Base-by-base conservation (phyloP, 2,329 filamentous ascomycete species). In the Anthostomella pinea region DNA sequence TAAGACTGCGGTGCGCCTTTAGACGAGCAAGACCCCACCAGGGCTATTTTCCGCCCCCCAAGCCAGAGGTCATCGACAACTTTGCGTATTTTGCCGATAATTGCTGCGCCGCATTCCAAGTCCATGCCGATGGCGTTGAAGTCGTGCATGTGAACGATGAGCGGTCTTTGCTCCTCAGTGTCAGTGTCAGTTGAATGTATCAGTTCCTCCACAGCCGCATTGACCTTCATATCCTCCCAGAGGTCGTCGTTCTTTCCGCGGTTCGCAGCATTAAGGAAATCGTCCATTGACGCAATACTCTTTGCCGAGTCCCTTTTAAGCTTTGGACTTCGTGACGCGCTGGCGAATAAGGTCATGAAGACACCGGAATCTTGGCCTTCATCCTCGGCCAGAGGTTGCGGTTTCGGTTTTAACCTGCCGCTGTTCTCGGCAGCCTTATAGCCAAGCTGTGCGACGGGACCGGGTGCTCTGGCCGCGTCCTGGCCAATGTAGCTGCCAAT, bases 61-160 rank as follows among this genome's bases (percentile, higher is more conserved):
- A 75, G 72, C 70, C 90, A 85, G 39, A 83, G 74, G 41, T 77
- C 75, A 51, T 90, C 83, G 17, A 95, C 78, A 6, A 85, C 70
- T 30, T 77, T 74, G 35, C 86, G 80, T 9, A 98, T 66, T 40
- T 83, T 79, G 25, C 72, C 67, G 6, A 96, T 65, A 20, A 97
- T 75, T 15, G 76, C 72, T 2, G 77, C 71, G 8, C 88, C 87
- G 15, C 36, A 46, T 39, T 87, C 80, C 5, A 75, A 60, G 1
- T 85, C 82, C 54, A 77, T 75, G 51, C 75, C 79, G 7, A 98
- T 70, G 46, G 94, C 87, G 35, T 85, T 80, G 53, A 88, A 85
- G 58, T 97, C 87, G 56, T 85, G 79, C 9, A 95, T 67, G 51
- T 87, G 87, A 24, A 94, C 70, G 39, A 97, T 81, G 6, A 89